Evolutionary conservation across 352 stramenopile species (phyloP), one percentile per base, ranked within the genome.

Genomic region (Thraustotheca clavata): DNA sequence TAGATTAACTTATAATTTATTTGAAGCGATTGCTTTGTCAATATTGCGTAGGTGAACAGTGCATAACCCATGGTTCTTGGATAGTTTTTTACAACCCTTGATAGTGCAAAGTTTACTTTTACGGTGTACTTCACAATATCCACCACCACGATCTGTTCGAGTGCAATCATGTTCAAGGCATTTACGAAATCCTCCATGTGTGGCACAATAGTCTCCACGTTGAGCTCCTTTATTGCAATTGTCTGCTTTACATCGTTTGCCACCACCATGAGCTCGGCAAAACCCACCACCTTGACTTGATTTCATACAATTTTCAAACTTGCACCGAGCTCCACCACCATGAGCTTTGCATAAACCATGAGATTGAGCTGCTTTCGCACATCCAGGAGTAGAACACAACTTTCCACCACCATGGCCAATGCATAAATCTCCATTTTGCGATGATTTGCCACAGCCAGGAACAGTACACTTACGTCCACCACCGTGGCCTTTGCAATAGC

Each of bases 381-480:
- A 94, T 69, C 88, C 74, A 0, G 75, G 74, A 67, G 80, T 89
- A 69, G 89, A 90, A 76, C 85, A 94, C 27, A 83, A 81, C 26
- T 84, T 84, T 54, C 85, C 85, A 20, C 85, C 85, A n/a, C 85
- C 85, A 71, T 94, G 85, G 4, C 82, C 85, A 66, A 91, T 94
- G 69, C 85, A 94, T 35, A 91, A 72, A 2, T 84, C 85, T 66
- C 91, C 81, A 4, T 83, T 92, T 72, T 94, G 85, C 0, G 85
- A 83, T 14, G 85, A 84, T 73, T 94, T 94, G 43, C 81, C 76
- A 65, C 85, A 94, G 3, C 74, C 79, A 0, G 82, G 79, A 29
- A 91, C 73, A 68, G 90, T 91, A 72, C 85, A 94, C 69, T 92
- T 91, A 70, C 91, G 91, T 62, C 85, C 85, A 29, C 85, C 85